Conservation (phyloP, 1,139 yeast species). For the Geotrichum restrictum region DNA sequence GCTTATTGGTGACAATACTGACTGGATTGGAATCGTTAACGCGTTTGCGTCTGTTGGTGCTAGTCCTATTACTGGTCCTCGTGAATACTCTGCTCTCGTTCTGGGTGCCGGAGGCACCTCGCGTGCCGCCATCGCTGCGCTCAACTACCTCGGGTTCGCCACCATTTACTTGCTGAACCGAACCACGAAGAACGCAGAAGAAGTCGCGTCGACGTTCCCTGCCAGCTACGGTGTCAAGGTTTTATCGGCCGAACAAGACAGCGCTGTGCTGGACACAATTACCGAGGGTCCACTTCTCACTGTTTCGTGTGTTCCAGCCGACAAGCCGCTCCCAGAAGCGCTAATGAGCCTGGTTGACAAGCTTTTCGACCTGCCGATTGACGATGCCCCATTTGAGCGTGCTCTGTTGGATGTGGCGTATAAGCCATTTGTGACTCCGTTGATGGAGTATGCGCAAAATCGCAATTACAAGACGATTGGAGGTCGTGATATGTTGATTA, state of each 20-base stretch:
- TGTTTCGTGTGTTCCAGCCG: slow-evolving; percentile 89
- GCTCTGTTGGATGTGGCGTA: slow-evolving; percentile 86
- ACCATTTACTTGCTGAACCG: slow-evolving; percentile 80
- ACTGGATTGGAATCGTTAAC: slow-evolving; percentile 83
- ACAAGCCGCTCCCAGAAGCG: slow-evolving; percentile 59
- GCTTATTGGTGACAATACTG: slow-evolving; percentile 85
- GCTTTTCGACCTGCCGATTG: slow-evolving; percentile 44
- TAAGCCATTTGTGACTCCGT: slow-evolving; percentile 79
- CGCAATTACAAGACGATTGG: slow-evolving; percentile 71
- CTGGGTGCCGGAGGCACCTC: slow-evolving; percentile 98
- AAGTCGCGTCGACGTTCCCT: slow-evolving; percentile 61
- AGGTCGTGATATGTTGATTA: slow-evolving; percentile 86
- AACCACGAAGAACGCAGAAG: slow-evolving; percentile 61
- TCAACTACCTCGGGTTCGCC: slow-evolving; percentile 71
- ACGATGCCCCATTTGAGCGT: slow-evolving; percentile 39
- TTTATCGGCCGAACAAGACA: slow-evolving; percentile 46
- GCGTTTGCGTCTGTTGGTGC: slow-evolving; percentile 59
- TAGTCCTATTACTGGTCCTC: slow-evolving; percentile 44
- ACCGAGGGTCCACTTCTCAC: slow-evolving; percentile 51
- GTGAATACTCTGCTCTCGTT: slow-evolving; percentile 45
- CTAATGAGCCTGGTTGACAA: slow-evolving; percentile 45
- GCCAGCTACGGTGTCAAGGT: slow-evolving; percentile 55
- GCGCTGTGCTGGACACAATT: slow-evolving; percentile 16
- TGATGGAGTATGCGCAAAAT: slow-evolving; percentile 69
- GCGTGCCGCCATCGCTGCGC: slow-evolving; percentile 88